A percentile compares a stretch with the other conserved stretches of the same genome.
phyloP scores from a whole-genome alignment of 2,329 filamentous ascomycete species.

The Pseudocercospora fijiensis region DNA sequence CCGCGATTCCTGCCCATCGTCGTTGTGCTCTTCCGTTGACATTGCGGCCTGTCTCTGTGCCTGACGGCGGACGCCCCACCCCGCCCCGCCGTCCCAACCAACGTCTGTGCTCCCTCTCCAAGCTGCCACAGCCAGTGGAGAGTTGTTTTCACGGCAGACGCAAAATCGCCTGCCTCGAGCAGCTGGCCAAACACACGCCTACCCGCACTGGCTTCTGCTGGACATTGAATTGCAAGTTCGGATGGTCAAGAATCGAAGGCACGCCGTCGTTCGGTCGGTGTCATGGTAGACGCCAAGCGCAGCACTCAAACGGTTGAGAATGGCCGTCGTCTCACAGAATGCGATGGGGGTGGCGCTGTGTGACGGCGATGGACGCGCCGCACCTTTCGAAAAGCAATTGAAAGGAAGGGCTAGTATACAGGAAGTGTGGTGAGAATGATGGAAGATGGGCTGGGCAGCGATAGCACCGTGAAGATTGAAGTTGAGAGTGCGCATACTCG shows the following conservation, averaged over 20 bases:
- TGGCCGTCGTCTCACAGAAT: slow-evolving; percentile 1
- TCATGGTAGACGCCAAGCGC: slow-evolving; percentile 25
- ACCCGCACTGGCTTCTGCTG: slow-evolving; percentile 36
- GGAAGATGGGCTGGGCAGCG: background rate
- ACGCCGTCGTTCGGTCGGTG: slow-evolving; percentile 20
- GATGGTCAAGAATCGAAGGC: slow-evolving; percentile 12
- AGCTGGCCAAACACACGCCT: slow-evolving; percentile 18
- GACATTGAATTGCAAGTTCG: slow-evolving; percentile 31
- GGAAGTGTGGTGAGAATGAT: background rate
- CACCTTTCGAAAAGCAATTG: background rate
- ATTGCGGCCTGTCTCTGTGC: slow-evolving; percentile 20
- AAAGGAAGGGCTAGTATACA: background rate
- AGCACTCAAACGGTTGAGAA: background rate
- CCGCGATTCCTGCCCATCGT: slow-evolving; percentile 18
- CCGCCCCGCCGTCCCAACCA: slow-evolving; percentile 13
- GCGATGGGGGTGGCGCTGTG: slow-evolving; percentile 6
- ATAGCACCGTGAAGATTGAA: background rate
- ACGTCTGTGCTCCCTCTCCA: slow-evolving; percentile 1
- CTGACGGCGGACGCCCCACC: too few relatives aligned
- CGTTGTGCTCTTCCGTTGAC: slow-evolving; percentile 27
- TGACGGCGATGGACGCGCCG: background rate
- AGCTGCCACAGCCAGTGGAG: background rate
- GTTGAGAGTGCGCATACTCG: background rate
- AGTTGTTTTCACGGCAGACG: background rate
- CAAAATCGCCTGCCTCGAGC: slow-evolving; percentile 11